Percentiles rank a stretch among this genome's conserved stretches.
Conservation (phyloP, 352 stramenopile species). For the Globisporangium emineosum region DNA sequence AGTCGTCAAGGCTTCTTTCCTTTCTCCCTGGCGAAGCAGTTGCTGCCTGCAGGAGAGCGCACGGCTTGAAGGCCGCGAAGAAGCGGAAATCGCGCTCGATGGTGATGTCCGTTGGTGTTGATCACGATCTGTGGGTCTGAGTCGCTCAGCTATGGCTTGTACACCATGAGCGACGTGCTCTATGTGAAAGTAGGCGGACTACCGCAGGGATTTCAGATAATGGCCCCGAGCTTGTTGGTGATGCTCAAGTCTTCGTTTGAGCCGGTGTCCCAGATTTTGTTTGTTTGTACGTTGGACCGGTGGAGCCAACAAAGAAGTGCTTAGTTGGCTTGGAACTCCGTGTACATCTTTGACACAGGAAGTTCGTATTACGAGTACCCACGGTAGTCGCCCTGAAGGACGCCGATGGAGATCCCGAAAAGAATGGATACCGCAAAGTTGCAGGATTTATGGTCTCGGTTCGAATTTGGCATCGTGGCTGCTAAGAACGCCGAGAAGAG, state of each 20-base stretch:
- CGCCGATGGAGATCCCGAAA: not conserved
- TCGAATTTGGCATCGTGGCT: not conserved
- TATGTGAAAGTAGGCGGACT: not conserved
- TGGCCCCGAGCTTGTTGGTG: not conserved
- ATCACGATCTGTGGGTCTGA: not conserved
- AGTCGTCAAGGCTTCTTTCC: not conserved
- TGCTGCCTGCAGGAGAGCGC: not conserved
- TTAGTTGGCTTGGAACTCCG: not conserved
- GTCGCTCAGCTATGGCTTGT: conserved; percentile 7
- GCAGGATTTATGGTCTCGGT: not conserved
- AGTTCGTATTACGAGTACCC: not conserved
- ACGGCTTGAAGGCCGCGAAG: not conserved
- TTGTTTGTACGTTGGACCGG: not conserved
- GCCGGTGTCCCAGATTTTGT: not conserved
- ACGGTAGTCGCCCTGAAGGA: not conserved
- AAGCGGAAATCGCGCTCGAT: conserved; percentile 1
- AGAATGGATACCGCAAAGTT: not conserved
- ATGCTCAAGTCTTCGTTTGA: not conserved
- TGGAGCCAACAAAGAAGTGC: not conserved
- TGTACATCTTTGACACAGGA: not conserved
- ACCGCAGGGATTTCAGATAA: conserved; percentile 1
- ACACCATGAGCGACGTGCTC: conserved; percentile 5
- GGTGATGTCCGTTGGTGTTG: not conserved
- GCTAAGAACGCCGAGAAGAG: not conserved
- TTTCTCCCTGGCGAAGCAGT: too few relatives aligned